Evolutionary conservation across 2,329 filamentous ascomycete genomes (phyloP).

Genomic region (Colletotrichum nymphaeae): DNA sequence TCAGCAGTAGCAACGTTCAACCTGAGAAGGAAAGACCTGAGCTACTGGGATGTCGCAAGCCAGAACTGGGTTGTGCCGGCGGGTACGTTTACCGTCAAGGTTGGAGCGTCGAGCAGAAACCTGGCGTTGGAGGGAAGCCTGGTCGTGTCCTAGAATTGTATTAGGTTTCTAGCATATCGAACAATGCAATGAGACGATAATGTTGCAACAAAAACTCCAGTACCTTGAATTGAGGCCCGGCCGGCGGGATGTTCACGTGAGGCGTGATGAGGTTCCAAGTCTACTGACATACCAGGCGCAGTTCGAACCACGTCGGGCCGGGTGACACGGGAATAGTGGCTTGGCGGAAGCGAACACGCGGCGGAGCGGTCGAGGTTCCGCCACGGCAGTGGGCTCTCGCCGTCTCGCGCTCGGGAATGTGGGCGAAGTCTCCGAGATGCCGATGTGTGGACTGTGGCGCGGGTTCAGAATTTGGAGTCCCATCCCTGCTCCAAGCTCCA

Average conservation of each 20-base stretch:
- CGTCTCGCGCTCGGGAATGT: slow-evolving; percentile 18
- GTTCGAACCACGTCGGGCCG: not conserved
- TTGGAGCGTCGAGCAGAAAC: slow-evolving; percentile 61
- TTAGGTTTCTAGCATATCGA: not conserved
- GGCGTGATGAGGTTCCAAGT: not conserved
- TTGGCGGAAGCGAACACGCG: not conserved
- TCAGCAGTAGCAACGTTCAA: slow-evolving; percentile 61
- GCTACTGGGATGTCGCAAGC: slow-evolving; percentile 70
- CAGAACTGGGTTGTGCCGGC: slow-evolving; percentile 70
- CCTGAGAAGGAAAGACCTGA: slow-evolving; percentile 71
- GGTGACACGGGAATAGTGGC: not conserved
- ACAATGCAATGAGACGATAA: not conserved
- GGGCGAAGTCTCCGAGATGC: slow-evolving; percentile 11
- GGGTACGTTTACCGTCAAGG: slow-evolving; percentile 54
- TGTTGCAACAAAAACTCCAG: not conserved
- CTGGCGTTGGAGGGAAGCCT: slow-evolving; percentile 49
- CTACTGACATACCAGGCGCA: not conserved
- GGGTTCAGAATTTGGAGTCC: too few species aligned
- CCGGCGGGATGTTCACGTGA: not conserved
- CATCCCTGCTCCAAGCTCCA: not conserved
- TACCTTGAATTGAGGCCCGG: not conserved
- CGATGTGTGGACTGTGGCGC: not conserved
- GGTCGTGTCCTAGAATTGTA: slow-evolving; percentile 5
- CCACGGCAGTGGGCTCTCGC: not conserved
- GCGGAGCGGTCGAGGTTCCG: slow-evolving; percentile 6